Percentiles rank a stretch among this genome's conserved stretches.
These are phyloP conservation scores for Chlorella sp. DNA, from an alignment of 139 green algal species.

Conservation along the genomic window DNA sequence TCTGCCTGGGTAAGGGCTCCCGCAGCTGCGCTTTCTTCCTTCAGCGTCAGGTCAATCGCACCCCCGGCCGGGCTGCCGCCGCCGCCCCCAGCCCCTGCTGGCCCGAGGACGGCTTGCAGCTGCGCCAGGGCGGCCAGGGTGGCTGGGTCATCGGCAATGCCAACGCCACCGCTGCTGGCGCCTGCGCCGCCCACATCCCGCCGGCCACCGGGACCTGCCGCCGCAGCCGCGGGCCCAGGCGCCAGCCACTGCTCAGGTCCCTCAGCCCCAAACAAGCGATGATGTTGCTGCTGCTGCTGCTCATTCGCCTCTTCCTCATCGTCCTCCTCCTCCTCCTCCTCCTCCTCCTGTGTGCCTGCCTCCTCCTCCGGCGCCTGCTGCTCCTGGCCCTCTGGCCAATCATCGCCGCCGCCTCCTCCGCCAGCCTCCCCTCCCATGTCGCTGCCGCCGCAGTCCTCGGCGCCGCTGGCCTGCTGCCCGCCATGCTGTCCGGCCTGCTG, in stretches of 20 bases:
- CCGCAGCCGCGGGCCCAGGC: not conserved
- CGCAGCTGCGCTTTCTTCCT: no score
- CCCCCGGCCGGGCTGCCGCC: no score
- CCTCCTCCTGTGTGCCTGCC: not conserved
- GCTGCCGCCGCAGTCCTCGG: not conserved
- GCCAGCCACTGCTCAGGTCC: slow-evolving; percentile 22
- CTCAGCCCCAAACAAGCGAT: not conserved
- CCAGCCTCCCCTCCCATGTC: not conserved
- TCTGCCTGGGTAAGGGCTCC: not conserved
- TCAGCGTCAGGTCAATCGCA: no score
- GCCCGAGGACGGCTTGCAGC: slow-evolving; percentile 15
- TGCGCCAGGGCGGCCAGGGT: not conserved
- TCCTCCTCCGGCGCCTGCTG: not conserved
- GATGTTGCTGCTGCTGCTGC: not conserved
- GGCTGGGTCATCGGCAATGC: no score
- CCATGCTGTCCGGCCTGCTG: not conserved
- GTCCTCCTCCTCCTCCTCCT: slow-evolving; percentile 11
- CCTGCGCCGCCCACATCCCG: not conserved
- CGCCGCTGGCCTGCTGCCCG: not conserved
- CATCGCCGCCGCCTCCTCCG: not conserved
- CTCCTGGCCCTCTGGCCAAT: not conserved
- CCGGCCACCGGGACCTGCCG: not conserved
- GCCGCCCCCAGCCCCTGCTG: no score
- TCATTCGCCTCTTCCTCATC: no score
- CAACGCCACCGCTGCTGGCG: slow-evolving; percentile 9